Base-by-base conservation (phyloP, 2,329 filamentous ascomycete genomes). In the Orbilia blumenaviensis region DNA sequence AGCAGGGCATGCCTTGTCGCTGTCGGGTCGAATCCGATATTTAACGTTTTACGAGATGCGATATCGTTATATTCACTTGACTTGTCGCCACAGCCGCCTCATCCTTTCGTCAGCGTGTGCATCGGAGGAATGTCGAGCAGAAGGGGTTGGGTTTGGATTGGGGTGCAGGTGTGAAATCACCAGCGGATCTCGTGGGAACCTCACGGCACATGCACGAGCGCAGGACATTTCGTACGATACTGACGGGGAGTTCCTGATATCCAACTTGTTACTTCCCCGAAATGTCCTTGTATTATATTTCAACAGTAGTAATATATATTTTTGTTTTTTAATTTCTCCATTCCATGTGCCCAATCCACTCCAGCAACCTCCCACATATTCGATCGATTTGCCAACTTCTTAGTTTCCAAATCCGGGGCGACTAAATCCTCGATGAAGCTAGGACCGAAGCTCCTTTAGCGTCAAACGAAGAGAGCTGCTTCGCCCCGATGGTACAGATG, bases 351-450 rank as follows among this genome's bases (percentile, higher is more conserved):
- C 71, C 66, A 63, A 71, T 71, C 44, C 34, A 44, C 29, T 38
- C 38, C 10, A 38, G 36, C 8, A 42, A 16, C 3, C 14, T 23
- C 42, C 44, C 29, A 44, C 23, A 66, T 32, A 21, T 14, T 18
- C 38, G 54, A 68, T 69, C 66, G 56, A 63, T 52, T n/a, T n/a
- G 69, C 48, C 36, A 75, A 46, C 63, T 63, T 18, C 27, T 64
- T 56, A 62, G 66, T 69, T 69, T 69, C 72, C 64, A 69, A 69
- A 69, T 76, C 72, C 72, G 72, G 72, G 61, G 60, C 60, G 58
- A 67, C 63, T 48, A 60, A 52, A 61, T 52, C 60, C 41, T 52
- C 72, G 50, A 76, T 69, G 41, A 60, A 58, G 67, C 60, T 58
- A 60, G 36, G 23, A 29, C 21, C 27, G 29, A 58, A 64, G 27